A percentile compares a stretch with the other conserved stretches of the same genome.
These are phyloP conservation scores for Saccharomycopsis malanga DNA, from an alignment of 805 yeast species.

Conservation along the genomic window DNA sequence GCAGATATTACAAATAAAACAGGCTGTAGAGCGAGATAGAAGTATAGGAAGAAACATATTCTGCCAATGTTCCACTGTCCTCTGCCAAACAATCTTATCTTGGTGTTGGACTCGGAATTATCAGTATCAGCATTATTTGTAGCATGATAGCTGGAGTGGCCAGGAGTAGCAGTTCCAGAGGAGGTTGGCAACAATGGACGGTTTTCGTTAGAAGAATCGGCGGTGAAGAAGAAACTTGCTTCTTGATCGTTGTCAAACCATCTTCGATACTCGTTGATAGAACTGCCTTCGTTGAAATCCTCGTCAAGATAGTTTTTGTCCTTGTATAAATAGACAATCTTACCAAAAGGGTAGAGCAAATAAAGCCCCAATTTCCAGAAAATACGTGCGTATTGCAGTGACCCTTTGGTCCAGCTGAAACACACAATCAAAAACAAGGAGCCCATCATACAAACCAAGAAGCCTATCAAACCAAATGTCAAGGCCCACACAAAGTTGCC, in stretches of 20 bases:
- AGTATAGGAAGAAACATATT: constrained; percentile 63
- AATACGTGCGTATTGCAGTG: constrained; percentile 55
- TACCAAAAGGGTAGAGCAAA: constrained; percentile 82
- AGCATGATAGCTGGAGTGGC: constrained; percentile 1
- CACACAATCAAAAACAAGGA: constrained; percentile 41
- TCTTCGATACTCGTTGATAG: constrained; percentile 73
- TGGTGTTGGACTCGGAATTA: constrained; percentile 12
- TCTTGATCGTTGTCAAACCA: constrained; percentile 77
- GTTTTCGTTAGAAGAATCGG: neutral
- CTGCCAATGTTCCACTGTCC: constrained; percentile 89
- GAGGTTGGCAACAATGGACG: constrained; percentile 3
- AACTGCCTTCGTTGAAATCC: constrained; percentile 83
- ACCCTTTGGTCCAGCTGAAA: constrained; percentile 38
- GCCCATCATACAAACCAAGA: constrained; percentile 44
- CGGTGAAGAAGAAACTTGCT: constrained; percentile 65
- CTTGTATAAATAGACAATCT: constrained; percentile 66
- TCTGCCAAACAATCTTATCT: constrained; percentile 71
- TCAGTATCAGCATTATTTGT: neutral
- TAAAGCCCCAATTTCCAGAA: constrained; percentile 61
- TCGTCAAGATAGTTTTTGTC: constrained; percentile 79
- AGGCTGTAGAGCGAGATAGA: constrained; percentile 67
- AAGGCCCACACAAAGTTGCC: constrained; percentile 70
- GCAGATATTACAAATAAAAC: constrained; percentile 46
- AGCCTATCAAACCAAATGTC: constrained; percentile 63
- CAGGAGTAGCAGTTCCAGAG: neutral